Percentiles rank a stretch among this genome's conserved stretches.
Evolutionary conservation across 148 eudicot genomes (phyloP).

Genomic region (Rhododendron ferrugineum): DNA sequence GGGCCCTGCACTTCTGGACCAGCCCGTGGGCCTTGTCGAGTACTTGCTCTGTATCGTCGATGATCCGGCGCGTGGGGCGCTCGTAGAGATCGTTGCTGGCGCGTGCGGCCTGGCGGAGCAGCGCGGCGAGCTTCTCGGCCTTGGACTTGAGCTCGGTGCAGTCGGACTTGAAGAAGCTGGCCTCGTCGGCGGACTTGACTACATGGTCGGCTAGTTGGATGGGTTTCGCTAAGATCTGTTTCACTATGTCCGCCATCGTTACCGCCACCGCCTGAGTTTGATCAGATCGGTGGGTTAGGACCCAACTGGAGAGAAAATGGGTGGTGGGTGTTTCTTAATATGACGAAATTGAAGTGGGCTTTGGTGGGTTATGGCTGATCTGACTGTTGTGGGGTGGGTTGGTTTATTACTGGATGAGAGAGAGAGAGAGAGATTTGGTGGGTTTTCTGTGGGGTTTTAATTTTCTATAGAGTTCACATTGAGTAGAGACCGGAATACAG

Average conservation of each 20-base stretch:
- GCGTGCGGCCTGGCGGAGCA: constrained; percentile 87
- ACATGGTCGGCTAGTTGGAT: constrained; percentile 81
- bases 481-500: background rate
- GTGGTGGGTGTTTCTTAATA: background rate
- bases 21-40: constrained; percentile 61
- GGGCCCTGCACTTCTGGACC: constrained; percentile 62
- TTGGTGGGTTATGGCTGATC: background rate
- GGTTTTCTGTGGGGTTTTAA: background rate
- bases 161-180: constrained; percentile 64
- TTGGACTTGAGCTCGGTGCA: constrained; percentile 68
- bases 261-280: background rate
- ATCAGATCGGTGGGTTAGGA: background rate
- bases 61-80: constrained; percentile 82
- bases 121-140: constrained; percentile 70
- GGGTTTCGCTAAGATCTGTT: constrained; percentile 68
- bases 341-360: background rate
- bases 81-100: constrained; percentile 79
- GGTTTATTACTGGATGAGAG: background rate
- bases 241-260: constrained; percentile 63
- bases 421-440: background rate
- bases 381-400: background rate
- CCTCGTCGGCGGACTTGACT: constrained; percentile 68
- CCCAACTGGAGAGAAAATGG: background rate
- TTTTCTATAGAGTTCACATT: background rate
- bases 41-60: constrained; percentile 72